phyloP scores from a whole-genome alignment of 352 stramenopile species.

The Pythium aristosporum region DNA sequence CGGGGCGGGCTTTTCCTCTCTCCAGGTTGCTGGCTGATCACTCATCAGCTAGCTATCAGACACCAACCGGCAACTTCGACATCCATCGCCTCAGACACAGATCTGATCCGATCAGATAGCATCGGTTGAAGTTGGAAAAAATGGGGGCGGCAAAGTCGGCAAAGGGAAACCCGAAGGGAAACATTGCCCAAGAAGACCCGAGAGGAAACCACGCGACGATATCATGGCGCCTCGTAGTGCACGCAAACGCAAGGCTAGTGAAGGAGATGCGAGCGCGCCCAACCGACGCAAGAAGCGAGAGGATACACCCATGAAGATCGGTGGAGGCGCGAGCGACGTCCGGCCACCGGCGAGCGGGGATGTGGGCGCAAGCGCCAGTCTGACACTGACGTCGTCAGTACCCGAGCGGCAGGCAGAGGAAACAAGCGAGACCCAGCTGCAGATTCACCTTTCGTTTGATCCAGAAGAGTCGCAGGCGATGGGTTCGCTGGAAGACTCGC shows the following conservation, averaged over 20 bases:
- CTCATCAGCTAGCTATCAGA: not conserved
- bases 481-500: conserved; percentile 27
- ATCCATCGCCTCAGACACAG: not conserved
- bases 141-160: conserved; percentile 12
- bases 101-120: conserved; percentile 3
- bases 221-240: conserved; percentile 23
- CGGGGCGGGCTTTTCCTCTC: not conserved
- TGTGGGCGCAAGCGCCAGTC: not conserved
- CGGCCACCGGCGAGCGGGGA: not conserved
- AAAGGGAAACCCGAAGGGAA: conserved; percentile 14
- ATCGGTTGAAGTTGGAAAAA: conserved; percentile 40
- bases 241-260: conserved; percentile 18
- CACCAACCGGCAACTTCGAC: not conserved
- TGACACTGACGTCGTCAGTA: not conserved
- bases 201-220: conserved; percentile 11
- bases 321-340: not conserved
- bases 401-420: conserved; percentile 7
- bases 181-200: conserved; percentile 1
- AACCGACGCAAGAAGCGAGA: conserved; percentile 20
- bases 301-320: conserved; percentile 14
- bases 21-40: not conserved
- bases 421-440: not conserved
- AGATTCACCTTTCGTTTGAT: conserved; percentile 4
- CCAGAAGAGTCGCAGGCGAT: conserved; percentile 10
- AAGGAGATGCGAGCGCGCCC: conserved; percentile 2